Evolutionary conservation across 1,284 basidiomycete species (phyloP), one percentile per base, ranked within the genome.

Genomic region (Marasmius sp.): DNA sequence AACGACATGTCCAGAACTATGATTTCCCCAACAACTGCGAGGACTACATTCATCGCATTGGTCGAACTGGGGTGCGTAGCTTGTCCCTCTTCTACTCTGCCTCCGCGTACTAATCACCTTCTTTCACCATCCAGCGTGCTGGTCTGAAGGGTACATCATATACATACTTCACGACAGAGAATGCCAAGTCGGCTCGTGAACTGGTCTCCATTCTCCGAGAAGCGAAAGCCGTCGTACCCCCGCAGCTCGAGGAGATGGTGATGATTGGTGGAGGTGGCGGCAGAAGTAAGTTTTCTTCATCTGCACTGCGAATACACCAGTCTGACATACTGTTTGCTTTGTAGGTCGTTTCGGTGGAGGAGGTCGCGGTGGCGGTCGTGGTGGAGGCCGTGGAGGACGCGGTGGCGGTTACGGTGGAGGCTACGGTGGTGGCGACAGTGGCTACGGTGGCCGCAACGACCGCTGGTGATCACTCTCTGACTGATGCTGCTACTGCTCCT

Each of bases 11-110:
- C n/a, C n/a, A 93, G 91, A 95, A 95, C 81, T 97, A 94, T 77
- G 95, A 97, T 76, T 98, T 97, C 84, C 94, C 96, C 4, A 97
- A 96, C 79, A 95, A 95, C 73, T 95, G 93, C 69, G 94, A 96
- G 80, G 93, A 96, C 76, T 95, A 95, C 74, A 93, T 95, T 60
- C 93, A 96, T 75, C 93, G 95, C 67, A 96, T 96, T 69, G 94
- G 94, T 63, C 92, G 94, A 75, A 93, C 91, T 69, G 91, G 91
- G 62, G 91, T 93, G 74, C 58, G 86, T 74, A 33, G 47, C 10
- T 8, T 55, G 47, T 14, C 55, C 49, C 59, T 18, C n/a, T 50
- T 27, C 61, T 43, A 48, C 0, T 50, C 11, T 61, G 12, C 39
- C 27, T 6, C 41, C 37, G 53, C 68, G 68, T 69, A 64, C 65